These are phyloP conservation scores for Boletus rufocinnamomeus DNA, from an alignment of 768 basidiomycete genomes.

Conservation along the genomic window DNA sequence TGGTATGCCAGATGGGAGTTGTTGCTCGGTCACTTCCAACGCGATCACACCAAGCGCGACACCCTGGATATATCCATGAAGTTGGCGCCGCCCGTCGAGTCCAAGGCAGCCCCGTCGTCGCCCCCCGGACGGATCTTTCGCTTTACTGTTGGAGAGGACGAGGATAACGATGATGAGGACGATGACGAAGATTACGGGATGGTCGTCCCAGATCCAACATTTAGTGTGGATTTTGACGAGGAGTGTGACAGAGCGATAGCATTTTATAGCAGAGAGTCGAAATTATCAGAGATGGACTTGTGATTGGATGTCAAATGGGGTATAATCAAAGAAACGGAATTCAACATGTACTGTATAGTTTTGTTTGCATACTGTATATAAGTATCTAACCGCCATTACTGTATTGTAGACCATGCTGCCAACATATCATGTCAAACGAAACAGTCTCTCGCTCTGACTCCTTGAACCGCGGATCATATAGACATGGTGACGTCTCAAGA, in stretches of 20 bases:
- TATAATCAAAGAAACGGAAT: not conserved
- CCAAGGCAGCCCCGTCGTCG: not conserved
- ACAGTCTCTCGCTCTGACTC: not conserved
- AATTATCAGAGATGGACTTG: not conserved
- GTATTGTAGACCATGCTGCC: conserved; percentile 14
- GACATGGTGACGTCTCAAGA: too few relatives aligned
- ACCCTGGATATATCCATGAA: not conserved
- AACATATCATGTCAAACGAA: not conserved
- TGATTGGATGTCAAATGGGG: not conserved
- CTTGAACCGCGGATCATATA: too few relatives aligned
- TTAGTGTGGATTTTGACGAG: conserved; percentile 23
- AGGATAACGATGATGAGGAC: conserved; percentile 24
- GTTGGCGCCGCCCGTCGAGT: not conserved
- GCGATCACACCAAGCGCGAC: conserved; percentile 25
- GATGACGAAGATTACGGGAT: conserved; percentile 34
- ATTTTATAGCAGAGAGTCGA: conserved; percentile 25
- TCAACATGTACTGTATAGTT: conserved; percentile 17
- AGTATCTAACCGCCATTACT: conserved; percentile 23
- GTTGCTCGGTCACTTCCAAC: conserved; percentile 45
- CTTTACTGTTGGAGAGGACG: conserved; percentile 26
- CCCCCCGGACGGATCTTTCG: conserved; percentile 17
- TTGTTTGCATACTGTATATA: conserved; percentile 15
- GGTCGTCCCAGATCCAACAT: conserved; percentile 18
- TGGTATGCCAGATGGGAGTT: conserved; percentile 61
- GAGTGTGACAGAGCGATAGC: conserved; percentile 30